phyloP scores from a whole-genome alignment of 169 alveolate species.

The Plasmodium blacklocki region DNA sequence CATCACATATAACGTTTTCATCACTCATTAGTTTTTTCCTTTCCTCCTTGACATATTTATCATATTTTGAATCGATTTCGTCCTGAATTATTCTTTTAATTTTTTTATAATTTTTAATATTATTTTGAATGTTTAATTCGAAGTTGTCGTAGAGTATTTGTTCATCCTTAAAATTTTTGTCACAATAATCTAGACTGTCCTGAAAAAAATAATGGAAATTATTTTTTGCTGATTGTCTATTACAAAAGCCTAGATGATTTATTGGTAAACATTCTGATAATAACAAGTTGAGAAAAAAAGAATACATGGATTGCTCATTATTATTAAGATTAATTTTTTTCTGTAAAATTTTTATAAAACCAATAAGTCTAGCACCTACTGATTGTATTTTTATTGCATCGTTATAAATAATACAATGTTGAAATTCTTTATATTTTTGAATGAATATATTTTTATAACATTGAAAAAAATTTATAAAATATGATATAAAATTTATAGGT shows the following conservation, averaged over 20 bases:
- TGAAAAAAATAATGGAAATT: slow-evolving; percentile 32
- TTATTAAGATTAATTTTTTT: slow-evolving; percentile 27
- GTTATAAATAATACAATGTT: slow-evolving; percentile 39
- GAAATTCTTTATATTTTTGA: slow-evolving; percentile 55
- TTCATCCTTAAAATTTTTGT: not conserved
- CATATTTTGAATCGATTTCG: not conserved
- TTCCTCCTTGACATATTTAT: too few relatives aligned
- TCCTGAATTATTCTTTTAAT: slow-evolving; percentile 12
- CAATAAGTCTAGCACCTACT: slow-evolving; percentile 61
- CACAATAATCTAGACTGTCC: slow-evolving; percentile 4
- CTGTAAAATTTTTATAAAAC: slow-evolving; percentile 54
- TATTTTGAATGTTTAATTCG: slow-evolving; percentile 22
- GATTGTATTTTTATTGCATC: slow-evolving; percentile 54
- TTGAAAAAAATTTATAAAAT: slow-evolving; percentile 13
- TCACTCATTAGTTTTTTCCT: not conserved
- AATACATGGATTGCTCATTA: slow-evolving; percentile 12
- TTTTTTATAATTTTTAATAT: slow-evolving; percentile 34
- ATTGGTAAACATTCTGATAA: slow-evolving; percentile 51
- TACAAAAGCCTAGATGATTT: slow-evolving; percentile 60
- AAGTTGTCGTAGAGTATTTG: slow-evolving; percentile 1
- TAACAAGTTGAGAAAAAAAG: slow-evolving; percentile 28
- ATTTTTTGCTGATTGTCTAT: slow-evolving; percentile 61
- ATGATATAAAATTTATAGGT: slow-evolving; percentile 3
- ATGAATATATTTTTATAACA: slow-evolving; percentile 39
- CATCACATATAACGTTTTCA: not conserved